These are phyloP conservation scores for Vanderwaltozyma verrucispora DNA, from an alignment of 805 yeast genomes.

Conservation along the genomic window DNA sequence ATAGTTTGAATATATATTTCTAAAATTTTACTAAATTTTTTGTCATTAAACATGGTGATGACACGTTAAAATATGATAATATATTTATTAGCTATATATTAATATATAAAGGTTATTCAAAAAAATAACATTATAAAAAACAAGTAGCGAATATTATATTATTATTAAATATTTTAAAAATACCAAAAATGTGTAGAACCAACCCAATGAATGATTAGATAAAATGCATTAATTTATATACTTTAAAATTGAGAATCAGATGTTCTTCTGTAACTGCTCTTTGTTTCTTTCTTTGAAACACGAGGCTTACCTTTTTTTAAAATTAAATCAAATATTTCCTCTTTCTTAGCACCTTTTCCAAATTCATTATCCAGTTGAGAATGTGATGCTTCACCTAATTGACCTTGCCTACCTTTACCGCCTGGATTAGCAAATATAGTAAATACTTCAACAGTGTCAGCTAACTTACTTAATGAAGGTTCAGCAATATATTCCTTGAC, in stretches of 20 bases:
- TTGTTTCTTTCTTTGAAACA: background rate
- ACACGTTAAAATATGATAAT: no score
- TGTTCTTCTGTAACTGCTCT: background rate
- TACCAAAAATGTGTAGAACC: no score
- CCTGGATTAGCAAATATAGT: constrained; percentile 51
- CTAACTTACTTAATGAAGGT: constrained; percentile 33
- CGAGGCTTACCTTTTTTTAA: constrained; percentile 50
- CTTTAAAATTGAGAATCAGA: background rate
- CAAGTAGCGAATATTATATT: no score
- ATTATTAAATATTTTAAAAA: no score
- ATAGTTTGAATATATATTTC: no score
- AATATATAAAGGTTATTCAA: no score
- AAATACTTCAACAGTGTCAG: constrained; percentile 56
- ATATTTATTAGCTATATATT: no score
- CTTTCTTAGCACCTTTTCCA: constrained; percentile 41
- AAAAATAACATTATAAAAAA: no score
- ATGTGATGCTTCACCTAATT: constrained; percentile 60
- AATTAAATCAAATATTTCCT: constrained; percentile 50
- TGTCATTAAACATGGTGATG: no score
- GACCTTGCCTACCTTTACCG: constrained; percentile 63
- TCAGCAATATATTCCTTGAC: constrained; percentile 39
- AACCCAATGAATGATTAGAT: no score
- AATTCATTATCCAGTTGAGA: constrained; percentile 57
- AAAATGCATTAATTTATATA: no score
- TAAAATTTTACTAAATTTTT: no score